Conservation (phyloP, 192 early-diverging fungal species). For the Mortierella claussenii region DNA sequence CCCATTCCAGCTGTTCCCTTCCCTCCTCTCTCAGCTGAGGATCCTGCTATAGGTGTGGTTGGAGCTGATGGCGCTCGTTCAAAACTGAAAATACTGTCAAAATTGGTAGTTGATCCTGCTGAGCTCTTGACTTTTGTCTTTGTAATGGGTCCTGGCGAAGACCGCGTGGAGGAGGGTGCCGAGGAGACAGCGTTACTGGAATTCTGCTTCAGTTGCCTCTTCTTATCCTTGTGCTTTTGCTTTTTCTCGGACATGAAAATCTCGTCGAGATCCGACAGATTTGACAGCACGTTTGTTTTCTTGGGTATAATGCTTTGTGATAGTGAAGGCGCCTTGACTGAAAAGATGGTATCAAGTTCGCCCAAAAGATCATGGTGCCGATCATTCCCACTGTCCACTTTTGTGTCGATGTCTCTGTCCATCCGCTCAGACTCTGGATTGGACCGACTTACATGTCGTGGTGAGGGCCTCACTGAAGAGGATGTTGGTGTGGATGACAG, state of each 20-base stretch:
- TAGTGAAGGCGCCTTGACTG: too few species aligned
- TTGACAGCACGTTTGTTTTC: not conserved
- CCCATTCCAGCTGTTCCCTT: not conserved
- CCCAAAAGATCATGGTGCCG: too few species aligned
- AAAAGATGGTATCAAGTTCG: too few species aligned
- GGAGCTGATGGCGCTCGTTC: not conserved
- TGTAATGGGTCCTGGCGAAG: not conserved
- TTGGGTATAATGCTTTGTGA: too few species aligned
- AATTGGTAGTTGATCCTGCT: slow-evolving; percentile 16
- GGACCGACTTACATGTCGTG: too few species aligned
- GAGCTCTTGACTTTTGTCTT: not conserved
- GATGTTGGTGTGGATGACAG: not conserved
- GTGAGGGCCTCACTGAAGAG: not conserved
- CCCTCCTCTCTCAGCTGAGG: not conserved
- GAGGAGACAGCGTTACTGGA: not conserved
- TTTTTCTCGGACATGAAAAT: slow-evolving; percentile 20
- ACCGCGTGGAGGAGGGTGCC: not conserved
- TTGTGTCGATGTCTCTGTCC: too few species aligned
- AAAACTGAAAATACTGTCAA: slow-evolving; percentile 32
- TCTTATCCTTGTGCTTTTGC: slow-evolving; percentile 13
- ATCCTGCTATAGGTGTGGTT: not conserved
- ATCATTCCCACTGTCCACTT: too few species aligned
- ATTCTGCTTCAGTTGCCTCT: not conserved
- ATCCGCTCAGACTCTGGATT: too few species aligned
- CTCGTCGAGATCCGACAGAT: slow-evolving; percentile 15